These are phyloP conservation scores for Macrophomina tecta DNA, from an alignment of 2,329 filamentous ascomycete species.

Conservation along the genomic window DNA sequence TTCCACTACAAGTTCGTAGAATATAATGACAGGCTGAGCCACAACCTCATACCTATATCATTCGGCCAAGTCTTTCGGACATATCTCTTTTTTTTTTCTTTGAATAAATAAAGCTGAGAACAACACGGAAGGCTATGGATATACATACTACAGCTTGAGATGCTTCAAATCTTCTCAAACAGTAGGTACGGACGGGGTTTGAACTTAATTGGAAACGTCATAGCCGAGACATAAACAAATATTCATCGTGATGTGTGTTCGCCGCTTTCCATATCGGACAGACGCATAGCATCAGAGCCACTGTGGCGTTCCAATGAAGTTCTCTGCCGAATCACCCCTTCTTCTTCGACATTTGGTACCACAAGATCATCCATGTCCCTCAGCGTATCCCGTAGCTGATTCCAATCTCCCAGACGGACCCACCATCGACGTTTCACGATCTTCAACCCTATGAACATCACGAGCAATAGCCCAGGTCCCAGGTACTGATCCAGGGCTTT, in stretches of 20 bases:
- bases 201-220: no score
- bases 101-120: no score
- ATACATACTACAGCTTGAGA: no score
- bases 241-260: background rate
- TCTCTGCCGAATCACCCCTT: background rate
- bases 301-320: background rate
- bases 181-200: no score
- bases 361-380: background rate
- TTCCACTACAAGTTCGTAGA: no score
- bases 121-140: no score
- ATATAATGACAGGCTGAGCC: no score
- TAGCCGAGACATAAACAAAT: no score
- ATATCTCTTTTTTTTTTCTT: no score
- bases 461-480: background rate
- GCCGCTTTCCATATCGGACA: background rate
- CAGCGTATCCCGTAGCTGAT: background rate
- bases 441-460: constrained; percentile 2
- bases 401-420: constrained; percentile 2
- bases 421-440: background rate
- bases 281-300: background rate
- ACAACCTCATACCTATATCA: no score
- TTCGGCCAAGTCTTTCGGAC: no score
- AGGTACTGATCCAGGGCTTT: constrained; percentile 13
- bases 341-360: background rate
- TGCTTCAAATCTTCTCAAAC: no score